phyloP scores from a whole-genome alignment of 768 basidiomycete genomes.

The Leccinum uliginosum region DNA sequence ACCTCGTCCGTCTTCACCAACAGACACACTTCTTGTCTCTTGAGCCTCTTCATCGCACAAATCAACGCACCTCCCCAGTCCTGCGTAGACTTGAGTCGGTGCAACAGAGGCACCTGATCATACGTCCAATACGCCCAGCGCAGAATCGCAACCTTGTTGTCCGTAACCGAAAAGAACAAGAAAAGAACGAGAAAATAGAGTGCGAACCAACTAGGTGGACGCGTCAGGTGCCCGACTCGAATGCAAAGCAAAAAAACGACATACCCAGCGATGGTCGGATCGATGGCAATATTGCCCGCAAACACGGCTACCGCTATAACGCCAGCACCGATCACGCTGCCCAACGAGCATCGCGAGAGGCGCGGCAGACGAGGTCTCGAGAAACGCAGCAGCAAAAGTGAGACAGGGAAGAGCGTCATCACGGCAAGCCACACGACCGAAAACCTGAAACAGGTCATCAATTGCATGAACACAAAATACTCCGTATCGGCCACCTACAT shows the following conservation, averaged over 20 bases:
- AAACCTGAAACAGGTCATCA: slow-evolving; percentile 41
- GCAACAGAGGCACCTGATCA: slow-evolving; percentile 53
- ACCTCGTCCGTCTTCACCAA: slow-evolving; percentile 67
- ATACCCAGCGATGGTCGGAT: slow-evolving; percentile 53
- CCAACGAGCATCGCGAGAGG: slow-evolving; percentile 35
- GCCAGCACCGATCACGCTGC: slow-evolving; percentile 39
- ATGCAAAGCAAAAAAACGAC: slow-evolving; percentile 12
- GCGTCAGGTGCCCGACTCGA: not conserved
- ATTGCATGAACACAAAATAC: not conserved
- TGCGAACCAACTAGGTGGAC: slow-evolving; percentile 49
- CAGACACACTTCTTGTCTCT: slow-evolving; percentile 54
- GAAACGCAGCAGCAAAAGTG: slow-evolving; percentile 57
- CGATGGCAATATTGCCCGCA: slow-evolving; percentile 56
- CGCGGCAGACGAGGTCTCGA: slow-evolving; percentile 58
- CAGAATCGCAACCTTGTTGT: slow-evolving; percentile 52
- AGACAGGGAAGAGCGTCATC: slow-evolving; percentile 61
- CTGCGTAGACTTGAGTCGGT: slow-evolving; percentile 34
- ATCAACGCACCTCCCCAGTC: slow-evolving; percentile 44
- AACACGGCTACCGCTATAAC: slow-evolving; percentile 41
- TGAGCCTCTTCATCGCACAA: slow-evolving; percentile 40
- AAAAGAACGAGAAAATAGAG: slow-evolving; percentile 56
- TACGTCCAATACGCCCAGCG: slow-evolving; percentile 58
- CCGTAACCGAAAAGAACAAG: slow-evolving; percentile 42
- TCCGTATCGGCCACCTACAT: slow-evolving; percentile 37
- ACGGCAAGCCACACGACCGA: slow-evolving; percentile 63